Evolutionary conservation across 2,329 filamentous ascomycete genomes (phyloP), one percentile per base, ranked within the genome.

Genomic region (Claviceps quebecensis): DNA sequence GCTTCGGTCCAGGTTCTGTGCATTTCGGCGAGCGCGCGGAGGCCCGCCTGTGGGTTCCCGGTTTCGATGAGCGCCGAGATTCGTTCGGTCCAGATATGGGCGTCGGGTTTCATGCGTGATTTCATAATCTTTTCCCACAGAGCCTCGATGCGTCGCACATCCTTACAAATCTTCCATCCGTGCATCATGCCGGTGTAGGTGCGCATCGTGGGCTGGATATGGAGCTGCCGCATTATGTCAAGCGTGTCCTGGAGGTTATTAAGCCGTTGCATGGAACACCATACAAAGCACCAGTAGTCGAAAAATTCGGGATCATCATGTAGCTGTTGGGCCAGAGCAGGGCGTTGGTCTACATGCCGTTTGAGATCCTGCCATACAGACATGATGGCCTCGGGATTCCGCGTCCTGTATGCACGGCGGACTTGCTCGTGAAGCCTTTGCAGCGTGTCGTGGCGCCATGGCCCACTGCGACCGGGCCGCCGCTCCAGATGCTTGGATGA

Each of bases 181-280:
- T 78, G 73, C 57, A 93, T 77, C 76, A 93, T 84, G 44, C 78
- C 70, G 40, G 81, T 84, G 77, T 85, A 93, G 0, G 86, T 84
- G 57, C 70, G 75, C 51, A 83, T 59, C 6, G 74, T 81, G 14
- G 86, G 83, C 52, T 69, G 64, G 34, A 84, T 61, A 1, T 76
- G 78, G 49, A 76, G 56, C 40, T 60, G 56, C 36, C 61, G 56
- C 72, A 77, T 77, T 44, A 68, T 52, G 36, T 69, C 65, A 58
- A 75, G 64, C 4, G 62, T 64, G 49, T 68, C 64, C 47, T 67
- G 62, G 13, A 68, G 49, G 52, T 56, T 58, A n/a, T 52, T 41
- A 2, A 60, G 53, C 9, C 61, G 60, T 1, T 62, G 60, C 2
- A 65, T 50, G 6, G 65, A 65, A 51, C 70, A 72, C 62, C 66